These are phyloP conservation scores for Scheffersomyces parashehatae DNA, from an alignment of 1,139 yeast genomes.

Conservation along the genomic window DNA sequence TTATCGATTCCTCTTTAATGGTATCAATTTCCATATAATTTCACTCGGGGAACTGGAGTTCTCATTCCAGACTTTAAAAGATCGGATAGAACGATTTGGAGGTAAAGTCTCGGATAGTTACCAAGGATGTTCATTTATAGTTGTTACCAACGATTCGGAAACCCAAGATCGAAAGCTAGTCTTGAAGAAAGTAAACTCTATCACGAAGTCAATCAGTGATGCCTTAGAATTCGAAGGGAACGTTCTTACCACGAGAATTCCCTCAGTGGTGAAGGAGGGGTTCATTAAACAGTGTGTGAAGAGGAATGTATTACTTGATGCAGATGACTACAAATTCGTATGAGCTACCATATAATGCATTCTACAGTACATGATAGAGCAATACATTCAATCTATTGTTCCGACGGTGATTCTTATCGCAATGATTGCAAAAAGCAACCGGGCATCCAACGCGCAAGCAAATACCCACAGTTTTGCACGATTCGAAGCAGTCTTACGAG, in stretches of 20 bases:
- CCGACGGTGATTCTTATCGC: no score
- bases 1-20: constrained; percentile 20
- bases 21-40: constrained; percentile 25
- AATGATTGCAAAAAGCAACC: no score
- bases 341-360: not conserved
- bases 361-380: no score
- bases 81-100: constrained; percentile 31
- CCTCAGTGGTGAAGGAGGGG: constrained; percentile 44
- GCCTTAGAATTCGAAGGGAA: constrained; percentile 15
- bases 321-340: constrained; percentile 34
- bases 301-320: constrained; percentile 44
- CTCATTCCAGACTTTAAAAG: constrained; percentile 9
- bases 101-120: constrained; percentile 24
- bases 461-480: no score
- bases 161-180: constrained; percentile 6
- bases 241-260: constrained; percentile 30
- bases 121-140: constrained; percentile 26
- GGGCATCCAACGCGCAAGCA: no score
- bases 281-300: constrained; percentile 48
- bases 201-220: constrained; percentile 22
- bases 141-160: constrained; percentile 14
- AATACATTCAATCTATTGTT: no score
- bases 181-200: constrained; percentile 10
- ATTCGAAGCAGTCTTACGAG: not conserved
- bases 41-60: not conserved